Conservation (phyloP, 2,329 filamentous ascomycete species). For the Emmonsia crescens region DNA sequence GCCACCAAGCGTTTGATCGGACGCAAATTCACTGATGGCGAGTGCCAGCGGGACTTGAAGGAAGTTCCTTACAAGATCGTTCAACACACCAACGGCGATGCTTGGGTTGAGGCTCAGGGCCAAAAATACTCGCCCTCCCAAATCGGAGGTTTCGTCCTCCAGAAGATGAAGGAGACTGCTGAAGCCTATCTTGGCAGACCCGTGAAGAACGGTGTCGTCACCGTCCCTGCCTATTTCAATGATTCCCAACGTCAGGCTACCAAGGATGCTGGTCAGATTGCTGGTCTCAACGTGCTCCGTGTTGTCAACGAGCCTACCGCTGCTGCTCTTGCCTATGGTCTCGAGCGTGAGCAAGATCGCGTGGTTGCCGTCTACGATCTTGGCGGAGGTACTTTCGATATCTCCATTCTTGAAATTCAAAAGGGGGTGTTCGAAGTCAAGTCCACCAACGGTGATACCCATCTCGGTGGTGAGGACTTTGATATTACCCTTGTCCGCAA, state of each 20-base stretch:
- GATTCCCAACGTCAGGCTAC: slow-evolving; percentile 95
- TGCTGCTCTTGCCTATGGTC: slow-evolving; percentile 87
- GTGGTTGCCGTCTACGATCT: slow-evolving; percentile 95
- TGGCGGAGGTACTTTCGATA: slow-evolving; percentile 98
- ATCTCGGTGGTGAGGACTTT: slow-evolving; percentile 96
- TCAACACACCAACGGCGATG: slow-evolving; percentile 91
- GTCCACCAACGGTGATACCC: slow-evolving; percentile 97
- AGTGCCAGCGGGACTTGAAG: slow-evolving; percentile 94
- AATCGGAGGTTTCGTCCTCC: slow-evolving; percentile 88
- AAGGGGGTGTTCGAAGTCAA: slow-evolving; percentile 98
- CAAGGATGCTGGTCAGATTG: slow-evolving; percentile 95
- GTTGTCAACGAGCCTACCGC: slow-evolving; percentile 97
- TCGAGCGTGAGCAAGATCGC: slow-evolving; percentile 86
- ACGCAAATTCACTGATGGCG: slow-evolving; percentile 85
- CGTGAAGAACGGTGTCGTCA: slow-evolving; percentile 93
- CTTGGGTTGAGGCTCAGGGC: slow-evolving; percentile 86
- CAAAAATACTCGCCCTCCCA: slow-evolving; percentile 98
- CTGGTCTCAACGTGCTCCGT: slow-evolving; percentile 91
- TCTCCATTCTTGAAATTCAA: slow-evolving; percentile 94
- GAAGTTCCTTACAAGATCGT: slow-evolving; percentile 98
- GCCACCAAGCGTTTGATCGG: slow-evolving; percentile 98
- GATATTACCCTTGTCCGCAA: slow-evolving; percentile 90
- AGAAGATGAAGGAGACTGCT: slow-evolving; percentile 99
- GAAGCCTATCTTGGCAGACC: slow-evolving; percentile 84
- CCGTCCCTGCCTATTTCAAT: slow-evolving; percentile 97